phyloP scores from a whole-genome alignment of 331 rosid genomes.

The Pyrus hybrid region DNA sequence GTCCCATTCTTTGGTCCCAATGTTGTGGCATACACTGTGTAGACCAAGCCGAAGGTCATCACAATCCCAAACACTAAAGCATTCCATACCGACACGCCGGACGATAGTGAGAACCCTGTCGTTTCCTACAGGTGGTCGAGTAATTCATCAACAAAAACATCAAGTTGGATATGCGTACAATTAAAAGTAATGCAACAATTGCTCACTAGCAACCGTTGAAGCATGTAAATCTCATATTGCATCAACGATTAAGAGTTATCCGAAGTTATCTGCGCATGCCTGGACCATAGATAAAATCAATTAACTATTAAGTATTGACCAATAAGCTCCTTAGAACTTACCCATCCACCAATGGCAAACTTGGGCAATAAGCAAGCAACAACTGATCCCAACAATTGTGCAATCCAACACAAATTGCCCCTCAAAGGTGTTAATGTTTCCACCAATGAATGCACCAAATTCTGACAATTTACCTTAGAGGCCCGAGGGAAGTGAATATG shows the following conservation, averaged over 20 bases:
- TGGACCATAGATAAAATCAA: no score
- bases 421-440: constrained; percentile 56
- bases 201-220: background rate
- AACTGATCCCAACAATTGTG: constrained; percentile 75
- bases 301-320: background rate
- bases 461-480: no score
- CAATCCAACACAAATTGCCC: constrained; percentile 62
- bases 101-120: constrained; percentile 51
- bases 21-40: constrained; percentile 78
- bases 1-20: constrained; percentile 67
- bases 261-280: background rate
- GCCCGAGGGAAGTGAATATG: no score
- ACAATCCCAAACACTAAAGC: constrained; percentile 68
- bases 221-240: no score
- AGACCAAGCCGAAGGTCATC: constrained; percentile 77
- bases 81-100: constrained; percentile 58
- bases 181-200: background rate
- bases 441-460: constrained; percentile 70
- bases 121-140: constrained; percentile 28
- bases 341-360: constrained; percentile 64
- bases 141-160: background rate
- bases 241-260: no score
- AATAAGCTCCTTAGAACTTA: background rate
- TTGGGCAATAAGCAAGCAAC: constrained; percentile 62
- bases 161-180: background rate